Evolutionary conservation across 768 basidiomycete species (phyloP).

Genomic region (Rubroboletus pulcherrimus): DNA sequence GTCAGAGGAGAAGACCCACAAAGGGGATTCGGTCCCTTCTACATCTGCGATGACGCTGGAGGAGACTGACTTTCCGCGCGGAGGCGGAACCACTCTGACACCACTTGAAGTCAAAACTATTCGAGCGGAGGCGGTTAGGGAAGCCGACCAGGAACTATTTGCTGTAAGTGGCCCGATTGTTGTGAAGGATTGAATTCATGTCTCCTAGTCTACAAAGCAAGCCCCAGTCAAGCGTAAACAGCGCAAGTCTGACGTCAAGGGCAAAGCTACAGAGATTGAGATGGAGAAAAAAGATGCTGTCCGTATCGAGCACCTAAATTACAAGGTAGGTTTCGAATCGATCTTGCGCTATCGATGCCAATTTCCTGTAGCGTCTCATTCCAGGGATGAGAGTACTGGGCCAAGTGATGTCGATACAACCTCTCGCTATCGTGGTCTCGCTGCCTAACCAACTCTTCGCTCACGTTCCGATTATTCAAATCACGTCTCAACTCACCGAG

Average conservation of each 20-base stretch:
- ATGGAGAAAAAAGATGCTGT: slow-evolving; percentile 43
- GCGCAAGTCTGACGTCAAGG: slow-evolving; percentile 43
- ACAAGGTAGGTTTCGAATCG: slow-evolving; percentile 57
- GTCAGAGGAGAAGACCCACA: slow-evolving; percentile 20
- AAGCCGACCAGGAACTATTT: slow-evolving; percentile 80
- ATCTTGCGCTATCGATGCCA: neutral
- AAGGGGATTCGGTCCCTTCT: slow-evolving; percentile 30
- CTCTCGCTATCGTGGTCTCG: slow-evolving; percentile 87
- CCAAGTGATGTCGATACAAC: slow-evolving; percentile 82
- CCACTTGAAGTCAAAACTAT: slow-evolving; percentile 85
- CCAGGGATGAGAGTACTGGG: slow-evolving; percentile 85
- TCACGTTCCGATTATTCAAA: slow-evolving; percentile 91
- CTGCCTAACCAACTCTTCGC: slow-evolving; percentile 94
- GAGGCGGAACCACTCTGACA: slow-evolving; percentile 86
- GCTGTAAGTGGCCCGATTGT: slow-evolving; percentile 39
- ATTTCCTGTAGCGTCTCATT: slow-evolving; percentile 56
- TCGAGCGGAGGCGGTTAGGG: slow-evolving; percentile 77
- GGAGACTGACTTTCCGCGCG: slow-evolving; percentile 92
- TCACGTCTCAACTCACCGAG: slow-evolving; percentile 74
- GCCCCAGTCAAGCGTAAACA: slow-evolving; percentile 41
- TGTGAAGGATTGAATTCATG: slow-evolving; percentile 1
- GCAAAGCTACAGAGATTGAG: slow-evolving; percentile 27
- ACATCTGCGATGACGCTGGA: slow-evolving; percentile 46
- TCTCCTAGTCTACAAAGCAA: slow-evolving; percentile 40
- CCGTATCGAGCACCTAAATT: slow-evolving; percentile 89